phyloP scores from a whole-genome alignment of 225 moss, liverwort and hornwort genomes.

The Climacium dendroides region DNA sequence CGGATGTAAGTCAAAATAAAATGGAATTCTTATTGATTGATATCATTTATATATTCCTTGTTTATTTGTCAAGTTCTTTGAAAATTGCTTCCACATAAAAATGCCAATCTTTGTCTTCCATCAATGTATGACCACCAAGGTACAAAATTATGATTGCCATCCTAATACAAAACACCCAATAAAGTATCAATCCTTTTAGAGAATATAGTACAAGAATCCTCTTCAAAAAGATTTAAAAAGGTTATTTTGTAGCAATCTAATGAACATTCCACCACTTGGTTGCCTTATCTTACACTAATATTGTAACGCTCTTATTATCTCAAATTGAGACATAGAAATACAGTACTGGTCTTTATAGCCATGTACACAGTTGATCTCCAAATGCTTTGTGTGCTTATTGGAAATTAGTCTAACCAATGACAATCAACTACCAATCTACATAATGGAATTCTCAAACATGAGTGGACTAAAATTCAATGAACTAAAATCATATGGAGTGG shows the following conservation, averaged over 20 bases:
- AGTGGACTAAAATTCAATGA: background rate
- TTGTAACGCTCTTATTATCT: no score
- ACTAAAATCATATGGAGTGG: background rate
- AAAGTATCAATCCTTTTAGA: background rate
- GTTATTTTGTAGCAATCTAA: background rate
- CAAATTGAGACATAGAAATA: no score
- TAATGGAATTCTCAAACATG: fast-evolving
- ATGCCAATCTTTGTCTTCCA: background rate
- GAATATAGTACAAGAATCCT: fast-evolving
- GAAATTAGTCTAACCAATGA: background rate
- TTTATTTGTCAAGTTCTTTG: background rate
- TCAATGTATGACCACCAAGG: no score
- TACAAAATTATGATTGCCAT: no score
- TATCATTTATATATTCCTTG: background rate
- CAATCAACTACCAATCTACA: background rate
- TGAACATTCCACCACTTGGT: no score
- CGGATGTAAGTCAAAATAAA: background rate
- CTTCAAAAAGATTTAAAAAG: background rate
- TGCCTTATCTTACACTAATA: no score
- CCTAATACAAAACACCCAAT: background rate
- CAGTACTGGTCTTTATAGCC: no score
- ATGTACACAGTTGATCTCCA: no score
- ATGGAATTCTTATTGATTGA: background rate
- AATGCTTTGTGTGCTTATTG: background rate
- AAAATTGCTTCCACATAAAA: fast-evolving